Conservation (phyloP, 257 asterid genomes). For the Salvia miltiorrhiza region DNA sequence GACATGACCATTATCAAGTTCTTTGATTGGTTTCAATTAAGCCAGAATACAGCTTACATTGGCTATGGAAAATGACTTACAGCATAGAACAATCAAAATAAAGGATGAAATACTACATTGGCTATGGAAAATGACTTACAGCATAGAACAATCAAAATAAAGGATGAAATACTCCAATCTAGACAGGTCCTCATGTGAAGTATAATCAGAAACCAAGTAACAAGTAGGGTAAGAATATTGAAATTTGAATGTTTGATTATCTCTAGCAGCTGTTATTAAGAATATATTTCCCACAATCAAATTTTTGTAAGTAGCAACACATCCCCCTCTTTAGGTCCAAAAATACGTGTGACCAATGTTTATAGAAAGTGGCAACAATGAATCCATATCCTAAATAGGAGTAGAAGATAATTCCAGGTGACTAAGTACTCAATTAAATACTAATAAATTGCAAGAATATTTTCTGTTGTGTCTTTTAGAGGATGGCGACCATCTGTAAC, state of each 20-base stretch:
- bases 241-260: background rate
- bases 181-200: background rate
- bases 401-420: background rate
- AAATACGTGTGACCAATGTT: background rate
- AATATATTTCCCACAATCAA: background rate
- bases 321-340: background rate
- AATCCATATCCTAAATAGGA: background rate
- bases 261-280: background rate
- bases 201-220: constrained; percentile 9
- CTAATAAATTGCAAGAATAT: background rate
- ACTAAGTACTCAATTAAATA: background rate
- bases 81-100: background rate
- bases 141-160: background rate
- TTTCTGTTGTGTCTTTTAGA: background rate
- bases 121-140: background rate
- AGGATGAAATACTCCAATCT: background rate
- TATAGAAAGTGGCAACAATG: background rate
- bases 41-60: background rate
- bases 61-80: background rate
- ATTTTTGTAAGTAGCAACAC: background rate
- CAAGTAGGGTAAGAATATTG: background rate
- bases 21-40: constrained; percentile 6
- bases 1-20: constrained; percentile 11
- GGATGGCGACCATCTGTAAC: background rate
- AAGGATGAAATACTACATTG: background rate